Base-by-base conservation (phyloP, 371 early-diverging fungal genomes). In the Apophysomyces ossiformis region DNA sequence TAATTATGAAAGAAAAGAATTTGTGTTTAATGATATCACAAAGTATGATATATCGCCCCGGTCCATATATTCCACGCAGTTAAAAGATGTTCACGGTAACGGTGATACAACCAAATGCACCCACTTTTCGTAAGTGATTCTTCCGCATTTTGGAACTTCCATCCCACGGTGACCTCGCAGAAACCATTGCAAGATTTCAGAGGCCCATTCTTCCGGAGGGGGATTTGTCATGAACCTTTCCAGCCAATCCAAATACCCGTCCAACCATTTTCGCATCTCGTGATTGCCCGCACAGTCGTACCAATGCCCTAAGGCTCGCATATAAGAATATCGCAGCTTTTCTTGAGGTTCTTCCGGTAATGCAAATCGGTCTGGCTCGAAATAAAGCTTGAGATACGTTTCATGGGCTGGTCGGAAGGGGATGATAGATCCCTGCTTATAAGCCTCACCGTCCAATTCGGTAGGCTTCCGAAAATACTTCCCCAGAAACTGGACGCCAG, bases 401-500 rank as follows among this genome's bases (percentile, higher is more conserved):
- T 75, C 75, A 5, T 44, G 32, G 41, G 67, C 63, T 4, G 75
- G 72, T 5, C 72, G 69, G 32, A 69, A 75, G 7, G 75, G 75
- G 6, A 75, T 18, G 35, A 71, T 66, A 37, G 66, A 39, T 50
- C 69, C 71, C 65, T 65, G 75, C 7, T 66, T 66, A 18, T 64
- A 71, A 11, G 13, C 45, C n/a, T 18, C 18, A 2, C 59, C 57
- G 0, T 61, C 56, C 16, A 61, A 61, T 39, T 41, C 58, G 32
- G 64, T 67, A 39, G 69, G 67, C 38, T 71, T 61, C 13, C 75
- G 69, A 58, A 75, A 75, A 26, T 71, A 69, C 65, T 67, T 69
- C 1, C 75, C 72, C 39, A 75, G 37, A 38, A 75, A 75, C 57
- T 75, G 75, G 13, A 75, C 45, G 9, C 75, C 75, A 6, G 65